Base-by-base conservation (phyloP, 2,329 filamentous ascomycete species). In the Fusarium fujikuroi region DNA sequence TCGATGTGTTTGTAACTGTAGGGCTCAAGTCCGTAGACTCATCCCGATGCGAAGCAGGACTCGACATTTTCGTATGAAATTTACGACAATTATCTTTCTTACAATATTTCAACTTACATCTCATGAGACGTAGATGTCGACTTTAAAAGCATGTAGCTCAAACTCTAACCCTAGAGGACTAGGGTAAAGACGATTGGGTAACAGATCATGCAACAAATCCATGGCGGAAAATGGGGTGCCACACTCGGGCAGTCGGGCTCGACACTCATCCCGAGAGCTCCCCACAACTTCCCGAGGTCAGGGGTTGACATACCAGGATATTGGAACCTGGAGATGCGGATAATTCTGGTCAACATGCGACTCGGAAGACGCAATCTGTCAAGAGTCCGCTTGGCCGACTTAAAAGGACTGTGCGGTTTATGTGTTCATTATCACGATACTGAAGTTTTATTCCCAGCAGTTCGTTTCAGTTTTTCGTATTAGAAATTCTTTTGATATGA, bases 221-320 rank as follows among this genome's bases (percentile, higher is more conserved):
- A 63, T 72, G 59, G 57, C n/a, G 15, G 43, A 5, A 5, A 32
- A 49, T 56, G 21, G 49, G 40, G 42, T 46, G 57, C 69, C 72
- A 72, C 68, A 46, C 50, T 70, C 75, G 74, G 75, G 42, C 52
- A 59, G 67, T 76, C 75, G 75, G 75, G 58, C 50, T 63, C n/a
- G 21, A 74, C 30, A 52, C 56, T 49, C 25, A 36, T 47, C 49
- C 75, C 75, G 75, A 77, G 72, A 43, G 28, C 60, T 19, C 60
- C 21, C 47, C 72, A 66, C 72, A 28, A 32, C 36, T 36, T 39
- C 44, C 50, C 56, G 46, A 56, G 10, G 16, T 18, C 49, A 44
- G 47, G 72, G 50, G 49, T 21, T n/a, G 49, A 11, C 25, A 18
- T 15, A 21, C 60, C 46, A 23, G 69, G 53, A 49, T 53, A 43